A percentile compares a stretch with the other conserved stretches of the same genome.
Conservation (phyloP, 331 rosid genomes). For the Prunus yedoensis region DNA sequence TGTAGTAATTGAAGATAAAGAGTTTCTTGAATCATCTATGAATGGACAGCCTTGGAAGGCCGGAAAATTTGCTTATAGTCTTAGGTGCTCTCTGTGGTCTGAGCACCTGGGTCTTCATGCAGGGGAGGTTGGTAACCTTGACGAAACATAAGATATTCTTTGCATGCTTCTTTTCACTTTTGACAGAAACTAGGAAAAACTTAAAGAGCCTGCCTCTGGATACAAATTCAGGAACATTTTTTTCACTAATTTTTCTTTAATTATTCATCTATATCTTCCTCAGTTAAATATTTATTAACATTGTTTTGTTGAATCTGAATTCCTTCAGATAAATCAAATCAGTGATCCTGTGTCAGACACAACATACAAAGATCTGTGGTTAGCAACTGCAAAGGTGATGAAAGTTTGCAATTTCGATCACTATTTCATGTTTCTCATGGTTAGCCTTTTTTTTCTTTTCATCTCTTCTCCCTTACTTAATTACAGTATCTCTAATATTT, state of each 20-base stretch:
- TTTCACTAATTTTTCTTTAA: no score
- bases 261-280: no score
- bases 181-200: not conserved
- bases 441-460: not conserved
- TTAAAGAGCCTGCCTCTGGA: not conserved
- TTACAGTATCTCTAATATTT: not conserved
- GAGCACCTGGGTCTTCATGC: slow-evolving; percentile 53
- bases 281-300: not conserved
- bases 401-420: not conserved
- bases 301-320: slow-evolving; percentile 1
- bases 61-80: slow-evolving; percentile 44
- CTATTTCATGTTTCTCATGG: not conserved
- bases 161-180: not conserved
- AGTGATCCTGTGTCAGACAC: slow-evolving; percentile 47
- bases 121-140: slow-evolving; percentile 37
- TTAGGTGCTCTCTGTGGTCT: slow-evolving; percentile 50
- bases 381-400: slow-evolving; percentile 49
- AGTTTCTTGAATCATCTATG: slow-evolving; percentile 48
- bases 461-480: not conserved
- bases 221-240: no score
- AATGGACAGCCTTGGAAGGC: slow-evolving; percentile 49
- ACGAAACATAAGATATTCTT: not conserved
- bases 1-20: slow-evolving; percentile 46
- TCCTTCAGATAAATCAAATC: slow-evolving; percentile 41
- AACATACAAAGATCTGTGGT: slow-evolving; percentile 47